A percentile compares a stretch with the other conserved stretches of the same genome.
phyloP scores from a whole-genome alignment of 2,329 filamentous ascomycete species.

The Fusarium odoratissimum region DNA sequence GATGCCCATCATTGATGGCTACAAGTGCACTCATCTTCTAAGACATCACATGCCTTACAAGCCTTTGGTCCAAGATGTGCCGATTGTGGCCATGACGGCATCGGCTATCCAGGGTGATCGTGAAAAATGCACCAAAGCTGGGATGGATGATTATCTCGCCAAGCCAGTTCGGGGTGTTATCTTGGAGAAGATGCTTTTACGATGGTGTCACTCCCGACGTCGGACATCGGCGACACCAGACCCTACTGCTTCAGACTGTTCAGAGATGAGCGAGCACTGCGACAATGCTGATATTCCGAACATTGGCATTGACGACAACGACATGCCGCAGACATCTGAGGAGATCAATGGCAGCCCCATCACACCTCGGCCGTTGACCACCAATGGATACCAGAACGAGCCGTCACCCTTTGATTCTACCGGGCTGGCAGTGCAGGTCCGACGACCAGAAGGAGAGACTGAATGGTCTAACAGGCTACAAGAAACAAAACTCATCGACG shows the following conservation, averaged over 20 bases:
- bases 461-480: constrained; percentile 58
- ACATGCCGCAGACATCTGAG: constrained; percentile 38
- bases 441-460: constrained; percentile 52
- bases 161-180: constrained; percentile 77
- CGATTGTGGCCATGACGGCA: constrained; percentile 85
- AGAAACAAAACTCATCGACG: constrained; percentile 61
- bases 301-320: constrained; percentile 48
- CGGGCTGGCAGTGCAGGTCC: constrained; percentile 51
- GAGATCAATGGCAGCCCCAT: constrained; percentile 49
- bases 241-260: constrained; percentile 56
- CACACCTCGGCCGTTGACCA: constrained; percentile 56
- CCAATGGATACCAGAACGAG: constrained; percentile 53
- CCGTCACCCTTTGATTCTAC: constrained; percentile 57
- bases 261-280: constrained; percentile 58
- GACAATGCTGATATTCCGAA: constrained; percentile 56
- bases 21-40: constrained; percentile 79
- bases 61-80: constrained; percentile 68
- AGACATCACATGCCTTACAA: constrained; percentile 76
- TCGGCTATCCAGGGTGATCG: constrained; percentile 81
- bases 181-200: constrained; percentile 76
- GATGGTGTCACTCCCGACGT: constrained; percentile 66
- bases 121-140: constrained; percentile 78
- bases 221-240: constrained; percentile 40
- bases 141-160: constrained; percentile 82
- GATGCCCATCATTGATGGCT: constrained; percentile 82